Conservation (phyloP, 139 green algal genomes). For the Astrephomene gubernaculifera region DNA sequence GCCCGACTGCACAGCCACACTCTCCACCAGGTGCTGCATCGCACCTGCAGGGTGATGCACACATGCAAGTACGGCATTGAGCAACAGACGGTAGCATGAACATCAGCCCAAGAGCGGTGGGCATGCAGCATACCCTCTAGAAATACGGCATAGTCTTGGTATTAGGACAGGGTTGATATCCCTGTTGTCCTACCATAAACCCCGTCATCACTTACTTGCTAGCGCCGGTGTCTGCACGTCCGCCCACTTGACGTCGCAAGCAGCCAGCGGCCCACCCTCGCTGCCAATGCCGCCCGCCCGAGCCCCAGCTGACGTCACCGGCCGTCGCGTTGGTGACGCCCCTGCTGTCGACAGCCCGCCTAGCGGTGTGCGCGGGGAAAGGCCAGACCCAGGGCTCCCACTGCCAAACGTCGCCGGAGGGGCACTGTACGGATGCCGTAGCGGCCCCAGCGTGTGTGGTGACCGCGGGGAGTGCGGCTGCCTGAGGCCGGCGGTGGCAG, state of each 20-base stretch:
- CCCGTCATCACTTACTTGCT: not conserved
- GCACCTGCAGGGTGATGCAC: not conserved
- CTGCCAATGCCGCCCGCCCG: constrained; percentile 20
- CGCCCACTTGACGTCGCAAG: constrained; percentile 24
- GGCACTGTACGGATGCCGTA: not conserved
- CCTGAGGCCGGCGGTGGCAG: not conserved
- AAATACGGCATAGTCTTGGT: too few species aligned
- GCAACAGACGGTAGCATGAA: too few species aligned
- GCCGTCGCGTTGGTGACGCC: not conserved
- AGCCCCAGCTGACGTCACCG: not conserved
- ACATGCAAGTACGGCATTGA: too few species aligned
- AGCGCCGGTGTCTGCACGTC: constrained; percentile 39
- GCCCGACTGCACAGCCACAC: not conserved
- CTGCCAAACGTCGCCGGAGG: not conserved
- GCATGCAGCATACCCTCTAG: too few species aligned
- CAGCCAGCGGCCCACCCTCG: constrained; percentile 6
- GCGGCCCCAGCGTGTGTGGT: not conserved
- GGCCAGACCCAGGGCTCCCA: not conserved
- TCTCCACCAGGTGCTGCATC: constrained; percentile 22
- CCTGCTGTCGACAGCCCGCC: not conserved
- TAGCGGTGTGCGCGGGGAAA: too few species aligned
- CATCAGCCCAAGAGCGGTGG: too few species aligned
- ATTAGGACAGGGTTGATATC: too few species aligned
- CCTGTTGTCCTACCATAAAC: too few species aligned
- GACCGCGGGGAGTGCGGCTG: not conserved